A percentile compares a stretch with the other conserved stretches of the same genome.
Conservation (phyloP, 495 filamentous ascomycete genomes). For the Penicillium paxilli region DNA sequence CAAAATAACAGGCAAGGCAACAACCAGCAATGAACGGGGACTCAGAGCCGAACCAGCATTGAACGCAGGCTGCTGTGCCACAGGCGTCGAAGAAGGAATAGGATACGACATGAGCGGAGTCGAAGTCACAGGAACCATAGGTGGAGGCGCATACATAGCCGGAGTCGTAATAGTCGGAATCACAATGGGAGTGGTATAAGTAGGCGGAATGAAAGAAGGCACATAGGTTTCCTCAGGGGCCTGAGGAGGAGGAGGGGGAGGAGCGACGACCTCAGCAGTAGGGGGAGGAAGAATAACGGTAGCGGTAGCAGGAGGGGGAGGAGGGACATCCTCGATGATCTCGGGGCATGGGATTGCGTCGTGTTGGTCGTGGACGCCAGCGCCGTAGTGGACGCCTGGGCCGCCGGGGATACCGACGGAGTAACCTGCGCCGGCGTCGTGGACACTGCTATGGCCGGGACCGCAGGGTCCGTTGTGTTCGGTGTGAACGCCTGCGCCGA, state of each 20-base stretch:
- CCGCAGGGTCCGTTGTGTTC: constrained; percentile 21
- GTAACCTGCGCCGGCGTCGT: constrained; percentile 20
- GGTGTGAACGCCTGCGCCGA: constrained; percentile 17
- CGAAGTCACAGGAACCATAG: constrained; percentile 12
- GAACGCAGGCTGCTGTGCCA: constrained; percentile 18
- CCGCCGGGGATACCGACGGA: constrained; percentile 35
- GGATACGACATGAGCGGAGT: constrained; percentile 24
- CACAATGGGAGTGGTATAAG: constrained; percentile 21
- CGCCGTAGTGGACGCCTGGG: constrained; percentile 22
- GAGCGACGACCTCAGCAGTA: neutral
- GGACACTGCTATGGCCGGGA: constrained; percentile 16
- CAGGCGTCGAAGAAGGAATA: constrained; percentile 9
- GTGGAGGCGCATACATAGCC: constrained; percentile 8
- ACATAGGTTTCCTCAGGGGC: constrained; percentile 15
- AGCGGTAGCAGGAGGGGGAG: constrained; percentile 6
- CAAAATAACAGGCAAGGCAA: constrained; percentile 20
- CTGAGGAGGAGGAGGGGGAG: neutral
- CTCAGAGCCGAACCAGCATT: constrained; percentile 22
- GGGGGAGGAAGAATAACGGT: constrained; percentile 13
- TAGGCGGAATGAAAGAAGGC: constrained; percentile 15
- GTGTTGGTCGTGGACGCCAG: constrained; percentile 20
- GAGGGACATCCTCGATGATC: constrained; percentile 7
- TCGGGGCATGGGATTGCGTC: constrained; percentile 23
- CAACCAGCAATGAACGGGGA: constrained; percentile 19
- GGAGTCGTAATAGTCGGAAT: constrained; percentile 21